Base-by-base conservation (phyloP, 352 stramenopile genomes). In the Globisporangium megalacanthum region DNA sequence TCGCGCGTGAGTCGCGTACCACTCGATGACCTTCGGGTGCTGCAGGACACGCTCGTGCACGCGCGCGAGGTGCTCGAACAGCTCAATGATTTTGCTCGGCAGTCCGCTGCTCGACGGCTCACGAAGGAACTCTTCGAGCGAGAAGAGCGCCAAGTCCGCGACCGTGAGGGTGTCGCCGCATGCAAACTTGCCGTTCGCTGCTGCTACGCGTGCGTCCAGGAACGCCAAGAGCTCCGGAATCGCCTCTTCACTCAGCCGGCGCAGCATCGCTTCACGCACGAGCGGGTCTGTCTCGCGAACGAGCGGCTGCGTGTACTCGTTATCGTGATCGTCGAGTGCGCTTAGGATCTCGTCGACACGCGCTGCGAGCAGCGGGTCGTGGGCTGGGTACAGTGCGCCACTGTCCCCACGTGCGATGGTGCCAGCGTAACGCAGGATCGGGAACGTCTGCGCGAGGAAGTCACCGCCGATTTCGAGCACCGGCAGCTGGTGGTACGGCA, bases 351-450 rank as follows among this genome's bases (percentile, higher is more conserved):
- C 76, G 46, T n/a, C n/a, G n/a, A n/a, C n/a, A n/a, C n/a, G n/a
- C n/a, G n/a, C n/a, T n/a, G n/a, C n/a, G n/a, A n/a, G n/a, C n/a
- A n/a, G n/a, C n/a, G n/a, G n/a, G n/a, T n/a, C n/a, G n/a, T n/a
- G n/a, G n/a, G n/a, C n/a, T n/a, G n/a, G n/a, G n/a, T n/a, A n/a
- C n/a, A n/a, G n/a, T n/a, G n/a, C n/a, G n/a, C n/a, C n/a, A n/a
- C n/a, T n/a, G n/a, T n/a, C n/a, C n/a, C n/a, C n/a, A n/a, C n/a
- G n/a, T n/a, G n/a, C n/a, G n/a, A n/a, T n/a, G n/a, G n/a, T 85
- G 8, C 84, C 82, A 9, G 68, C 77, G 41, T 85, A 89, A 31
- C 82, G 73, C 9, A 89, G 58, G 37, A 92, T 78, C 1, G 75
- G 68, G 33, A 68, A 55, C 6, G 55, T 55, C 55, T 58, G 52